These are phyloP conservation scores for Metschnikowia rubicola DNA, from an alignment of 805 yeast genomes.

Conservation along the genomic window DNA sequence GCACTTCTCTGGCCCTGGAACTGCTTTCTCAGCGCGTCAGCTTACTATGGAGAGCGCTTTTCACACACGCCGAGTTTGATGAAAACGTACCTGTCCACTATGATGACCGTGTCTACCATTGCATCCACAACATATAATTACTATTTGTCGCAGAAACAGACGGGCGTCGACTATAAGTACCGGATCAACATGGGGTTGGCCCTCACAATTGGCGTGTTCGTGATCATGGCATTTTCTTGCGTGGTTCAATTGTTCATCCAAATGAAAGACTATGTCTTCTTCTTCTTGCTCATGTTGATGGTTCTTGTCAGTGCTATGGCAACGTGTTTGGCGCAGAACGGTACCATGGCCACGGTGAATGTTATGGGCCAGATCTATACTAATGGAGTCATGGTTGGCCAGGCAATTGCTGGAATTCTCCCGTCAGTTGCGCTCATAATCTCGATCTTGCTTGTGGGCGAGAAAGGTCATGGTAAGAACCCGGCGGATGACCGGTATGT, in stretches of 20 bases:
- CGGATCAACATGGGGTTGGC: conserved; percentile 61
- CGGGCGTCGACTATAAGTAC: conserved; percentile 50
- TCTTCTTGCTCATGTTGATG: conserved; percentile 53
- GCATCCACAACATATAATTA: conserved; percentile 59
- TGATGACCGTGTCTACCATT: conserved; percentile 83
- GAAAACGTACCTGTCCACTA: conserved; percentile 66
- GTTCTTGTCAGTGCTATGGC: conserved; percentile 69
- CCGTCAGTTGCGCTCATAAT: conserved; percentile 71
- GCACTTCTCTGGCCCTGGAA: conserved; percentile 95
- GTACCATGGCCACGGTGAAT: conserved; percentile 82
- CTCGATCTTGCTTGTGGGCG: conserved; percentile 46
- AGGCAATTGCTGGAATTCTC: conserved; percentile 88
- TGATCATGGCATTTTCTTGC: conserved; percentile 53
- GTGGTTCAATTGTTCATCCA: conserved; percentile 31
- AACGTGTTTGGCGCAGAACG: conserved; percentile 82
- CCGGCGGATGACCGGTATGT: conserved; percentile 20
- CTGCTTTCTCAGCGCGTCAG: conserved; percentile 80
- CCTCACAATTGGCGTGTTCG: conserved; percentile 56
- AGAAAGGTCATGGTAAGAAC: conserved; percentile 15
- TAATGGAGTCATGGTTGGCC: conserved; percentile 92
- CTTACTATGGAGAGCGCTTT: conserved; percentile 68
- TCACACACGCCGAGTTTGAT: conserved; percentile 47
- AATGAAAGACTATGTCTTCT: conserved; percentile 43
- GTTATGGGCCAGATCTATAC: conserved; percentile 73
- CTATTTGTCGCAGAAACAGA: conserved; percentile 63